Evolutionary conservation across 2,329 filamentous ascomycete genomes (phyloP).

Genomic region (Arthrobotrys sinensis): DNA sequence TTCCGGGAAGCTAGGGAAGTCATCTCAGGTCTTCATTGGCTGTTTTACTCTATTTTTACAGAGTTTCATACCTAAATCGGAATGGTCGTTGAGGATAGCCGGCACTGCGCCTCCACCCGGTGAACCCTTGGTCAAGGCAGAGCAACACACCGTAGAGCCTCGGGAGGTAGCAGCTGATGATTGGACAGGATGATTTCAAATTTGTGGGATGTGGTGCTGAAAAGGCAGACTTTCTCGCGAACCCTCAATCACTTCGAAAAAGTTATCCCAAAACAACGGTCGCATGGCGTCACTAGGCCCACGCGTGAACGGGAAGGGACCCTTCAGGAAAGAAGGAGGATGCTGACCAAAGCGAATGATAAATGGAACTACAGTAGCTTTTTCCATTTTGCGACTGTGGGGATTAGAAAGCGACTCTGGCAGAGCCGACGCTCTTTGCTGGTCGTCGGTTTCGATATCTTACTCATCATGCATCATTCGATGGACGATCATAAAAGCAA

Average conservation of each 20-base stretch:
- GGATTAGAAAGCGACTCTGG: conserved; percentile 24
- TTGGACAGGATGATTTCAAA: conserved; percentile 52
- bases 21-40: conserved; percentile 39
- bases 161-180: conserved; percentile 34
- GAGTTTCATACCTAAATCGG: conserved; percentile 37
- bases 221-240: conserved; percentile 49
- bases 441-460: conserved; percentile 24
- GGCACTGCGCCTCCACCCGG: conserved; percentile 60
- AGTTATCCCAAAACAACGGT: background rate
- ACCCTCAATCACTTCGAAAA: background rate
- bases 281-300: conserved; percentile 43
- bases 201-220: conserved; percentile 41
- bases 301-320: conserved; percentile 5
- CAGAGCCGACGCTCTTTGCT: conserved; percentile 12
- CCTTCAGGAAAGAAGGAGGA: background rate
- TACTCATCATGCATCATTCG: conserved; percentile 57
- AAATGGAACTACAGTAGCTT: conserved; percentile 29
- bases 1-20: conserved; percentile 13
- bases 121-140: conserved; percentile 47
- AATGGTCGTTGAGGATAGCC: conserved; percentile 24
- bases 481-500: conserved; percentile 37
- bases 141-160: conserved; percentile 47
- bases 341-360: conserved; percentile 54
- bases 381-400: conserved; percentile 21
- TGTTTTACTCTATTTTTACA: conserved; percentile 60